Conservation (phyloP, 2,329 filamentous ascomycete species). For the Pleomassaria siparia region DNA sequence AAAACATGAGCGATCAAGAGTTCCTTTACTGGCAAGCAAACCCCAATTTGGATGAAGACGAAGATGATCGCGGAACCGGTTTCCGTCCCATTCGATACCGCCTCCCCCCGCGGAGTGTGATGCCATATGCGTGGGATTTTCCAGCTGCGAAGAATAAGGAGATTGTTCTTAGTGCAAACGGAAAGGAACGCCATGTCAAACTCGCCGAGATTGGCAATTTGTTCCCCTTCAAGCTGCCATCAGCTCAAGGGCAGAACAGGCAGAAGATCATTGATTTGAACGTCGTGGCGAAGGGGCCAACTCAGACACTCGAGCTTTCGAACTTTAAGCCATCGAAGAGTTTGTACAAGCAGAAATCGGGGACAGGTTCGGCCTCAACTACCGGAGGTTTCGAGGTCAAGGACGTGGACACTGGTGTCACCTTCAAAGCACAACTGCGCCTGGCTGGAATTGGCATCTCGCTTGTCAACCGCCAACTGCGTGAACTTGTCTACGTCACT, state of each 20-base stretch:
- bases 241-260: constrained; percentile 60
- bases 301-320: constrained; percentile 88
- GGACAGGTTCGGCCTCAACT: constrained; percentile 58
- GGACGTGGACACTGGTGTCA: constrained; percentile 82
- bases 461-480: constrained; percentile 86
- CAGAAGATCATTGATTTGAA: constrained; percentile 96
- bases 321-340: constrained; percentile 94
- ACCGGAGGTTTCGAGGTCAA: constrained; percentile 88
- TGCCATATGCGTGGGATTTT: constrained; percentile 99
- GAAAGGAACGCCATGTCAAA: constrained; percentile 87
- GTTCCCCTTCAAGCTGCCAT: constrained; percentile 86
- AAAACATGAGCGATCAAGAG: constrained; percentile 95
- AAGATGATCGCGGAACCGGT: constrained; percentile 75
- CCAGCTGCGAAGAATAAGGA: constrained; percentile 96
- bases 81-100: constrained; percentile 94
- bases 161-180: constrained; percentile 76
- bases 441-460: constrained; percentile 91
- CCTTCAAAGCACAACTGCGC: constrained; percentile 84
- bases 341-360: constrained; percentile 73
- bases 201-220: constrained; percentile 95
- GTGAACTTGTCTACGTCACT: constrained; percentile 90
- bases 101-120: constrained; percentile 90
- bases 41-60: constrained; percentile 89
- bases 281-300: constrained; percentile 91
- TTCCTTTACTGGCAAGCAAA: constrained; percentile 96